Percentiles rank a stretch among this genome's conserved stretches.
phyloP scores from a whole-genome alignment of 805 yeast genomes.

The Teunomyces panamensis region DNA sequence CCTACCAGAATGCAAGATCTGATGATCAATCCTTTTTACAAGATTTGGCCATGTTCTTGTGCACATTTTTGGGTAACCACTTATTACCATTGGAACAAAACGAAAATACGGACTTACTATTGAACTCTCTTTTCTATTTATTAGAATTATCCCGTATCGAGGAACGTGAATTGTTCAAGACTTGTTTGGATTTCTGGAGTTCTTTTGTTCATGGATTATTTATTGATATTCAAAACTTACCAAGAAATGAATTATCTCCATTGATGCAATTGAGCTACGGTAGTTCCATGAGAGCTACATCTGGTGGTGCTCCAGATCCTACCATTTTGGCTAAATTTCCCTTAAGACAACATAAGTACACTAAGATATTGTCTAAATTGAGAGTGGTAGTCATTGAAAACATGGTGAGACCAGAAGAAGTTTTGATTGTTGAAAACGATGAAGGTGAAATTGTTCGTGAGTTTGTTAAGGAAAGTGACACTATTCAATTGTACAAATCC shows the following conservation, averaged over 20 bases:
- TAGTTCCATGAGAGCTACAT: slow-evolving; percentile 36
- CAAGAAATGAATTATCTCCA: slow-evolving; percentile 69
- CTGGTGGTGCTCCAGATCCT: slow-evolving; percentile 87
- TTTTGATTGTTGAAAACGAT: slow-evolving; percentile 92
- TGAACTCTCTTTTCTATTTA: slow-evolving; percentile 75
- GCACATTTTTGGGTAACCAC: slow-evolving; percentile 80
- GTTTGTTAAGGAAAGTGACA: slow-evolving; percentile 94
- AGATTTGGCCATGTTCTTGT: slow-evolving; percentile 89
- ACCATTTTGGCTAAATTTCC: slow-evolving; percentile 72
- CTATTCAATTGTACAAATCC: slow-evolving; percentile 90
- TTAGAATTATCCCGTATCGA: slow-evolving; percentile 85
- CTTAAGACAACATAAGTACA: slow-evolving; percentile 80
- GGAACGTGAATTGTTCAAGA: slow-evolving; percentile 94
- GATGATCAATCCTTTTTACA: slow-evolving; percentile 91
- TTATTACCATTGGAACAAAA: slow-evolving; percentile 56
- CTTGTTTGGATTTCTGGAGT: slow-evolving; percentile 93
- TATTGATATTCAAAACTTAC: slow-evolving; percentile 80
- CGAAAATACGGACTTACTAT: slow-evolving; percentile 57
- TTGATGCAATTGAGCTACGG: slow-evolving; percentile 62
- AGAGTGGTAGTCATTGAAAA: slow-evolving; percentile 93
- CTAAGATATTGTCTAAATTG: slow-evolving; percentile 73
- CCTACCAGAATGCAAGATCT: slow-evolving; percentile 73
- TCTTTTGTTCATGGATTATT: slow-evolving; percentile 78
- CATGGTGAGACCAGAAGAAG: slow-evolving; percentile 99
- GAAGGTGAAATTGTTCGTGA: slow-evolving; percentile 99